phyloP scores from a whole-genome alignment of 495 filamentous ascomycete genomes.

The Hypoxylon fragiforme region DNA sequence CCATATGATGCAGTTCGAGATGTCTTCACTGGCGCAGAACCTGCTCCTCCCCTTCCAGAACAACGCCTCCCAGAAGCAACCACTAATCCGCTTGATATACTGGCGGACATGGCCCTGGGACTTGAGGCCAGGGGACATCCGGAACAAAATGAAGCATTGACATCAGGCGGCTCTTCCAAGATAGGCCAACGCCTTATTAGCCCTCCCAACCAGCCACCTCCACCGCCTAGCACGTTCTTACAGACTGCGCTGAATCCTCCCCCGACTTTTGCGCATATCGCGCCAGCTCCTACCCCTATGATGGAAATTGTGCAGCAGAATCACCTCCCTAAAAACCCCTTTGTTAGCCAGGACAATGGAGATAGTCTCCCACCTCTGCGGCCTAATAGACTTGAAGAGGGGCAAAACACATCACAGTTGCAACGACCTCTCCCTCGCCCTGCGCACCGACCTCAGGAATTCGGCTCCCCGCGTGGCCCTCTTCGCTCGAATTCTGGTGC shows the following conservation, averaged over 20 bases:
- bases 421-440: conserved; percentile 20
- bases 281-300: conserved; percentile 23
- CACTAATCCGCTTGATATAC: conserved; percentile 31
- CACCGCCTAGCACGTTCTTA: conserved; percentile 42
- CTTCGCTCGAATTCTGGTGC: conserved; percentile 44
- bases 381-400: conserved; percentile 37
- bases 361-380: conserved; percentile 47
- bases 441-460: conserved; percentile 23
- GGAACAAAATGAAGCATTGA: neutral
- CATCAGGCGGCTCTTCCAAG: conserved; percentile 22
- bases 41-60: conserved; percentile 20
- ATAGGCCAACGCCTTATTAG: conserved; percentile 33
- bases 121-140: neutral
- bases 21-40: conserved; percentile 44
- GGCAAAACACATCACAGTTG: conserved; percentile 9
- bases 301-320: conserved; percentile 20
- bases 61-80: conserved; percentile 17
- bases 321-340: conserved; percentile 27
- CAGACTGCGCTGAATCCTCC: conserved; percentile 48
- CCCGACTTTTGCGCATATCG: conserved; percentile 28
- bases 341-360: conserved; percentile 18
- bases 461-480: conserved; percentile 35
- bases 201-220: conserved; percentile 3
- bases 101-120: conserved; percentile 37
- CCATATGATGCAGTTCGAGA: conserved; percentile 55